These are phyloP conservation scores for Phytophthora lateralis DNA, from an alignment of 352 stramenopile species.

Conservation along the genomic window DNA sequence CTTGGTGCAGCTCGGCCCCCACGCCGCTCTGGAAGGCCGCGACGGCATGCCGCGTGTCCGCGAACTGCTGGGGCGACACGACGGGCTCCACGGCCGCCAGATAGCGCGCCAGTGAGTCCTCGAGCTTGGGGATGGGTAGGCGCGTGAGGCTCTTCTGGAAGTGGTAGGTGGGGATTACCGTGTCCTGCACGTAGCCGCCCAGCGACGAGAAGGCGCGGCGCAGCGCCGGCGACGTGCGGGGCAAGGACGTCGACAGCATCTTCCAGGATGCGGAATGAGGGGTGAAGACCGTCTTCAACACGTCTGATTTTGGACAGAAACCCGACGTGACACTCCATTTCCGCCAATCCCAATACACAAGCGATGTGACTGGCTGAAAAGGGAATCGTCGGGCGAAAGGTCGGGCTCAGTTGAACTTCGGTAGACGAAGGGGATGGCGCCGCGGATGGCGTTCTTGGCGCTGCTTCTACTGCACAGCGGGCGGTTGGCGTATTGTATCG, in stretches of 20 bases:
- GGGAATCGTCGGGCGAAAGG: slow-evolving; percentile 3
- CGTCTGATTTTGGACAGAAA: slow-evolving; percentile 10
- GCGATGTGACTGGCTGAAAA: slow-evolving; percentile 1
- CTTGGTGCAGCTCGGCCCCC: slow-evolving; percentile 71
- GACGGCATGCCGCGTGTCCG: slow-evolving; percentile 60
- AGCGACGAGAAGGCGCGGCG: slow-evolving; percentile 36
- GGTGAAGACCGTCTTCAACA: slow-evolving; percentile 16
- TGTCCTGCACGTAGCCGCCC: slow-evolving; percentile 80
- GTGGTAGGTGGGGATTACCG: slow-evolving; percentile 87
- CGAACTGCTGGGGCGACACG: slow-evolving; percentile 57
- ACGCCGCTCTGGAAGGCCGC: slow-evolving; percentile 59
- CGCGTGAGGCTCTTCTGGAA: slow-evolving; percentile 88
- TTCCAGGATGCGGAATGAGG: slow-evolving; percentile 3
- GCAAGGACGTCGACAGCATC: slow-evolving; percentile 9
- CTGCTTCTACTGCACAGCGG: slow-evolving; percentile 1
- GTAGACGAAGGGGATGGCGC: slow-evolving; percentile 19
- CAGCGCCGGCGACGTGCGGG: slow-evolving; percentile 2
- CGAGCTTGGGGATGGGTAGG: slow-evolving; percentile 87
- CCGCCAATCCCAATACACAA: background rate
- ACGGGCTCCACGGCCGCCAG: slow-evolving; percentile 79
- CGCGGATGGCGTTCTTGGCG: slow-evolving; percentile 5
- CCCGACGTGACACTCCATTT: slow-evolving; percentile 2
- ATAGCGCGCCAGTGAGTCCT: slow-evolving; percentile 84
- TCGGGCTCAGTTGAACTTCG: slow-evolving; percentile 8
- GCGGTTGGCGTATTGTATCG: background rate